phyloP scores from a whole-genome alignment of 345 rosid species.

The Geranium brycei region DNA sequence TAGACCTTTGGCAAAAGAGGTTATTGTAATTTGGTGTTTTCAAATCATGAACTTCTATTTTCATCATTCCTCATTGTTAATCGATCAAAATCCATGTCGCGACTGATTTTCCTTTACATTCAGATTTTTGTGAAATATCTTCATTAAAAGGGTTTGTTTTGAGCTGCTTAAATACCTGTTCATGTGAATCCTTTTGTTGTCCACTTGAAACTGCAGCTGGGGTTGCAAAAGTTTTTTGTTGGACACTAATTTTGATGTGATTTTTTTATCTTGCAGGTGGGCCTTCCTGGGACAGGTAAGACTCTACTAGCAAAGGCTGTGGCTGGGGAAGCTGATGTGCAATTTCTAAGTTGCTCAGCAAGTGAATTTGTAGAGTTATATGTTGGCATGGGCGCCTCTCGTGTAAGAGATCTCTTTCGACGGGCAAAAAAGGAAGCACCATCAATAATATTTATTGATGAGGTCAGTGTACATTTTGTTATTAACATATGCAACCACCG shows the following conservation, averaged over 20 bases:
- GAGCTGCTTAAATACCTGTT: not conserved
- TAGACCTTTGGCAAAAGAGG: not conserved
- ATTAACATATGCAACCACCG: not conserved
- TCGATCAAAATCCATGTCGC: no score
- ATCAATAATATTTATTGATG: conserved; percentile 86
- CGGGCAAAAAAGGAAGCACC: conserved; percentile 98
- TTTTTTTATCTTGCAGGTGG: conserved; percentile 44
- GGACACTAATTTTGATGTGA: conserved; percentile 5
- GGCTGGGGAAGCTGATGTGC: conserved; percentile 95
- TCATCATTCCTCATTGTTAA: not conserved
- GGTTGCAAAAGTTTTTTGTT: conserved; percentile 3
- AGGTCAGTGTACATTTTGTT: conserved; percentile 28
- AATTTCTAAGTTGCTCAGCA: conserved; percentile 90
- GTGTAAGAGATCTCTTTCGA: conserved; percentile 90
- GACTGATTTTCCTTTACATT: not conserved
- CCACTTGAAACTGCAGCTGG: not conserved
- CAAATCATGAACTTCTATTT: no score
- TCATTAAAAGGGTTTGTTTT: not conserved
- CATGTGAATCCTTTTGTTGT: not conserved
- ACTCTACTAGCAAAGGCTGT: conserved; percentile 93
- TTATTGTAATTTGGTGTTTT: not conserved
- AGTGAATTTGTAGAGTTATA: conserved; percentile 92
- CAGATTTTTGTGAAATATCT: no score
- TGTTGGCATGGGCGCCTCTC: conserved; percentile 99
- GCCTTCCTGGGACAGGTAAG: conserved; percentile 98